phyloP scores from a whole-genome alignment of 345 rosid genomes.

The Eucalyptus pauciflora region DNA sequence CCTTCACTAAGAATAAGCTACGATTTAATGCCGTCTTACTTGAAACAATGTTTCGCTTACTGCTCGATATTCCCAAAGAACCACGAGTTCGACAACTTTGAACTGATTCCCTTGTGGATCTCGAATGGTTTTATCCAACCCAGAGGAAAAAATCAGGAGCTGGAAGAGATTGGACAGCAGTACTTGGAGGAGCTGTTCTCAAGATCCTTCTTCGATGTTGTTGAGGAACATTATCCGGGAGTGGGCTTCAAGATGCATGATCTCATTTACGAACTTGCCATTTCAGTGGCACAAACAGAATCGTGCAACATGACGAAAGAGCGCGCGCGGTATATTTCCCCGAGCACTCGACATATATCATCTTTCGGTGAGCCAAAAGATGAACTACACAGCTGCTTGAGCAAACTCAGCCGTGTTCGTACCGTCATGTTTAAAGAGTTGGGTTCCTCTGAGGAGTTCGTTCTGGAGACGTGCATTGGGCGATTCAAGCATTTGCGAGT shows the following conservation, averaged over 20 bases:
- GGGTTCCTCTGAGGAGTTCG: not conserved
- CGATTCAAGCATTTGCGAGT: not conserved
- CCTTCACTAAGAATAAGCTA: conserved; percentile 8
- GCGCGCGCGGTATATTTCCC: no score
- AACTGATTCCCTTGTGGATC: not conserved
- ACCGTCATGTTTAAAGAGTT: no score
- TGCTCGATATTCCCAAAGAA: conserved; percentile 17
- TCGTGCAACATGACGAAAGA: no score
- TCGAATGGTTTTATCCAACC: not conserved
- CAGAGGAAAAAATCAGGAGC: not conserved
- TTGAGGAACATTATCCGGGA: no score
- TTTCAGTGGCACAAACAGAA: no score
- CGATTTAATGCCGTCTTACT: conserved; percentile 10
- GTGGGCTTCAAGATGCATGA: no score
- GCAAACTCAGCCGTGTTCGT: no score
- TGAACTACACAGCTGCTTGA: no score
- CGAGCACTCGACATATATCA: no score
- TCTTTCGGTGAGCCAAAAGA: no score
- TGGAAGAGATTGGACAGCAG: not conserved
- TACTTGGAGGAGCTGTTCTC: conserved; percentile 5
- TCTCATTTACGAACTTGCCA: no score
- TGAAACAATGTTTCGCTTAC: conserved; percentile 22
- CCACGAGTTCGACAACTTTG: not conserved
- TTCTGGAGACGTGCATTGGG: not conserved
- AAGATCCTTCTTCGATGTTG: conserved; percentile 13